These are phyloP conservation scores for Blastomyces silverae DNA, from an alignment of 2,329 filamentous ascomycete species.

Conservation along the genomic window DNA sequence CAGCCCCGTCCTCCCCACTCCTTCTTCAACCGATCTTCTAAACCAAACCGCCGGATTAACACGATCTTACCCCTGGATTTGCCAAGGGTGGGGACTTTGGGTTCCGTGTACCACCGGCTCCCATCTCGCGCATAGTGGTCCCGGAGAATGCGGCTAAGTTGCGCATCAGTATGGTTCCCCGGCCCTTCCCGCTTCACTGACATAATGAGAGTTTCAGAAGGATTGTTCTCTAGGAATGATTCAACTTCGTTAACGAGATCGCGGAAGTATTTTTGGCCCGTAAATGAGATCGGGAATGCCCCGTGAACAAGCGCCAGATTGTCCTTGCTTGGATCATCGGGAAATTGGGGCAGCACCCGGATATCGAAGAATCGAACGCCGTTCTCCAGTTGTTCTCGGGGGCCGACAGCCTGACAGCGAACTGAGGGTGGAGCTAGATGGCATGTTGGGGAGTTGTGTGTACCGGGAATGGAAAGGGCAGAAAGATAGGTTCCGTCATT, in stretches of 20 bases:
- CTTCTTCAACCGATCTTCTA: conserved; percentile 47
- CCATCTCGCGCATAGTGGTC: conserved; percentile 58
- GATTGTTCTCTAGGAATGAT: conserved; percentile 68
- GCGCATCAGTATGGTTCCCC: conserved; percentile 69
- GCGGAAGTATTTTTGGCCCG: conserved; percentile 70
- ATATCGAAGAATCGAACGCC: conserved; percentile 94
- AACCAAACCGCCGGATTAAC: conserved; percentile 69
- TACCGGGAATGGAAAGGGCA: conserved; percentile 82
- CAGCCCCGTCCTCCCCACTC: conserved; percentile 47
- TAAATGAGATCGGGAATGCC: conserved; percentile 80
- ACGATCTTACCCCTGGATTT: conserved; percentile 76
- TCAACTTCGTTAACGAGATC: conserved; percentile 65
- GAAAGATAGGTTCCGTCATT: conserved; percentile 66
- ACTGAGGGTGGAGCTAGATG: conserved; percentile 83
- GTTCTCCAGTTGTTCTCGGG: conserved; percentile 73
- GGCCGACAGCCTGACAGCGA: conserved; percentile 76
- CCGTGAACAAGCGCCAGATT: conserved; percentile 78
- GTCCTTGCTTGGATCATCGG: conserved; percentile 54
- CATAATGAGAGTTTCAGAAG: conserved; percentile 75
- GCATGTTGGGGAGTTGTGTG: conserved; percentile 87
- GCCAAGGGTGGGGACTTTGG: conserved; percentile 69
- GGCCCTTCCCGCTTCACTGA: conserved; percentile 87
- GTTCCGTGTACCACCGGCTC: conserved; percentile 69
- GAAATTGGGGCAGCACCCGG: conserved; percentile 61
- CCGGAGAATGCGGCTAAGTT: conserved; percentile 67